phyloP scores from a whole-genome alignment of 139 green algal genomes.

The Haematococcus sp. region DNA sequence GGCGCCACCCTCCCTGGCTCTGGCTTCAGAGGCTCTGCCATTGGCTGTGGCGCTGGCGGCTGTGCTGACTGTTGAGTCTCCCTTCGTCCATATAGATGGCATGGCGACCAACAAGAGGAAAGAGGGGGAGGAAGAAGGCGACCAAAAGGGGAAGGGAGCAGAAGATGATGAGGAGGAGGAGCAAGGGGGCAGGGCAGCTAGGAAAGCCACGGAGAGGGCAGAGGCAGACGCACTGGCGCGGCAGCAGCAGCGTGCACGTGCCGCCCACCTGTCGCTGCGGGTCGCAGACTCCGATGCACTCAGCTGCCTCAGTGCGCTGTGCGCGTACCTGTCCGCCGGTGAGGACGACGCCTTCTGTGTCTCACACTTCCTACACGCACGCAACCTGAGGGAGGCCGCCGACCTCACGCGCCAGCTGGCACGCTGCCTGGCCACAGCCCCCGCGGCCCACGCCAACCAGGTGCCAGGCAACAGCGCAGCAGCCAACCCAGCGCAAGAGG shows the following conservation, averaged over 20 bases:
- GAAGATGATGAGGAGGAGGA: slow-evolving; percentile 22
- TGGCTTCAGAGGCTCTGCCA: slow-evolving; percentile 44
- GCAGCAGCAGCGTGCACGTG: slow-evolving; percentile 21
- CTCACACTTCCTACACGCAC: slow-evolving; percentile 62
- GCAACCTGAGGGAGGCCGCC: slow-evolving; percentile 71
- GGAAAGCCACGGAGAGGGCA: background rate
- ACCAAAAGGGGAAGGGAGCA: background rate
- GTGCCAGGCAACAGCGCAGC: no score
- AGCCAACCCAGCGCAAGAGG: no score
- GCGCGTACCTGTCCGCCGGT: slow-evolving; percentile 63
- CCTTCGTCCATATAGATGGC: slow-evolving; percentile 76
- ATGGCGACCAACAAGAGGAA: background rate
- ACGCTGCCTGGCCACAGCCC: background rate
- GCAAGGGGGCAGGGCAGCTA: slow-evolving; percentile 2
- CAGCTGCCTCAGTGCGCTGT: slow-evolving; percentile 70
- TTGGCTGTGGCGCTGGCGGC: slow-evolving; percentile 83
- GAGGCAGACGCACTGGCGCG: background rate
- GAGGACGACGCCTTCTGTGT: slow-evolving; percentile 54
- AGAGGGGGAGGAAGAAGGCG: background rate
- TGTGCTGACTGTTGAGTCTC: slow-evolving; percentile 76
- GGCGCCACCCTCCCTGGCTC: background rate
- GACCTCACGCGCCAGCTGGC: slow-evolving; percentile 49
- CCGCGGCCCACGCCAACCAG: background rate
- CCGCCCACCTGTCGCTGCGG: slow-evolving; percentile 65
- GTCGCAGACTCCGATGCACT: slow-evolving; percentile 73